These are phyloP conservation scores for Xylaria sp. DNA, from an alignment of 2,329 filamentous ascomycete species.

Conservation along the genomic window DNA sequence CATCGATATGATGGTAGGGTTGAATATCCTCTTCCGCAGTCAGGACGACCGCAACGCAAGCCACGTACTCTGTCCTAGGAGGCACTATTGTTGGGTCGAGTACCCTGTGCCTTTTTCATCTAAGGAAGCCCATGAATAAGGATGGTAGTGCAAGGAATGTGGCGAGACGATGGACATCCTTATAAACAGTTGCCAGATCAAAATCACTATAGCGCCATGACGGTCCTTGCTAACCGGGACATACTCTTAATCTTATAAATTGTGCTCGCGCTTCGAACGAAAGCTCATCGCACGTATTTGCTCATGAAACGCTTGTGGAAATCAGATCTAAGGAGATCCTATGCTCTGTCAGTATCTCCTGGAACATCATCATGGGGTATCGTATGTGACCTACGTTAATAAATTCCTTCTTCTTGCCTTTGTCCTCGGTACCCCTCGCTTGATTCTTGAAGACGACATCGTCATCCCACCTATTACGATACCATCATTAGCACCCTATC, in stretches of 20 bases:
- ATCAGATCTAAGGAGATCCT: slow-evolving; percentile 91
- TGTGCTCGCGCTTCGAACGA: background rate
- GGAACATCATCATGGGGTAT: background rate
- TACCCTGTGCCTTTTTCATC: slow-evolving; percentile 43
- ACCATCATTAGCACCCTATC: slow-evolving; percentile 26
- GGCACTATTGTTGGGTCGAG: slow-evolving; percentile 47
- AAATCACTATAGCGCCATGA: background rate
- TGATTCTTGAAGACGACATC: slow-evolving; percentile 99
- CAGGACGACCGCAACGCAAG: slow-evolving; percentile 49
- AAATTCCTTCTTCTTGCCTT: slow-evolving; percentile 89
- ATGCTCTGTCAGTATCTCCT: slow-evolving; percentile 42
- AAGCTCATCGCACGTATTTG: slow-evolving; percentile 66
- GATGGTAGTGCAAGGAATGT: slow-evolving; percentile 39
- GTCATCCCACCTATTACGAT: slow-evolving; percentile 82
- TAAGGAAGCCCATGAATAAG: slow-evolving; percentile 47
- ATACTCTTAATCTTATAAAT: background rate
- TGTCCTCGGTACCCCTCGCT: slow-evolving; percentile 92
- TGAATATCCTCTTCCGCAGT: slow-evolving; percentile 33
- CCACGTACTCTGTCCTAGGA: slow-evolving; percentile 45
- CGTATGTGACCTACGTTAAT: slow-evolving; percentile 76
- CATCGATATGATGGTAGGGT: slow-evolving; percentile 33
- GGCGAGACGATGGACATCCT: slow-evolving; percentile 36
- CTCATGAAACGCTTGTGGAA: slow-evolving; percentile 98
- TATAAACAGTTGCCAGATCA: background rate
- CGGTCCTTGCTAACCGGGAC: background rate